Base-by-base conservation (phyloP, 192 early-diverging fungal genomes). In the Martensiomyces pterosporus region DNA sequence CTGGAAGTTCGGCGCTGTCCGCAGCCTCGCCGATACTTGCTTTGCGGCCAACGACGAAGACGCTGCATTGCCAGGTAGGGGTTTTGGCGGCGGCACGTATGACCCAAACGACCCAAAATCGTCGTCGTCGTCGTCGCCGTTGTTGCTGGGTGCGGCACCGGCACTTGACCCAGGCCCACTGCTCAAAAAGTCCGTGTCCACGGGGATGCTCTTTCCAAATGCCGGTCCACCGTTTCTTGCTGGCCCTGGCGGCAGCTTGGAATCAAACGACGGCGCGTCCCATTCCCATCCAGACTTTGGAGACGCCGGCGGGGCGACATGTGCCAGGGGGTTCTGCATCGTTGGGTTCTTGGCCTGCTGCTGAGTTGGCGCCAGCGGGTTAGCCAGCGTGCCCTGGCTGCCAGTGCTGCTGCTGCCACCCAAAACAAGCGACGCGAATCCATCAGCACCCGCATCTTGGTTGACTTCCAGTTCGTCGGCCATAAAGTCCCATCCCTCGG, bases 31-130 rank as follows among this genome's bases (percentile, higher is more conserved):
- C 2, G 55, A 14, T n/a, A 57, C 18, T 21, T 24, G 29, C 23
- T 6, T 18, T 38, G 3, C 36, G 24, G 14, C 24, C 19, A 3
- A 25, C 2, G 42, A 2, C 6, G 23, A 3, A 2, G 5, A 26
- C 10, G 24, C 22, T 14, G 9, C 42, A 9, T 39, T 25, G 9
- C 17, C 18, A 16, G 41, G 29, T n/a, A n/a, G n/a, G 6, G 6
- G 6, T 12, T 32, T 32, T 9, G 50, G 40, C 32, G 32, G 44
- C 9, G 32, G 29, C 5, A 32, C 12, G 12, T 39, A 49, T 10
- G 53, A 48, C 0, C 32, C 43, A 47, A 68, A 68, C 2, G 52
- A 32, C 18, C 65, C 65, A 57, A 68, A 60, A 7, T 52, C 52
- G 25, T 61, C 65, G 27, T 39, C 49, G 2, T 19, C 15, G 7